Conservation (phyloP, 495 filamentous ascomycete genomes). For the Amorphotheca resinae region DNA sequence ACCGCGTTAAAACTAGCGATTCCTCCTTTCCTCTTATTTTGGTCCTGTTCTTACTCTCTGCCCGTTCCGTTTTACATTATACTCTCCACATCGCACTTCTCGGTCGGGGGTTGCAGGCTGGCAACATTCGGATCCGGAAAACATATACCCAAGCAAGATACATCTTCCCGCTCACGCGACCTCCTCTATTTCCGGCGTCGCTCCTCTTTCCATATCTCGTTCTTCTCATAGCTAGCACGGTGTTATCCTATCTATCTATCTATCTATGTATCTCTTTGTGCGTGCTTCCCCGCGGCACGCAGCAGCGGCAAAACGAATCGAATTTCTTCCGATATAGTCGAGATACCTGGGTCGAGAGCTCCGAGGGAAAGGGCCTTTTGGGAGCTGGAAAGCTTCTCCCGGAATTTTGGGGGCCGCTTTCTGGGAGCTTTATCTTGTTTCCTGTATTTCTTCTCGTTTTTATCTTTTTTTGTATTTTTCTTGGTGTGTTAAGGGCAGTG, state of each 20-base stretch:
- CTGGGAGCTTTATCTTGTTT: neutral
- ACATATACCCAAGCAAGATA: slow-evolving; percentile 21
- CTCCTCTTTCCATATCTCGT: neutral
- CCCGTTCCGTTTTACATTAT: slow-evolving; percentile 1
- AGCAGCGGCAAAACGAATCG: too few relatives aligned
- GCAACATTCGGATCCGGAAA: slow-evolving; percentile 3
- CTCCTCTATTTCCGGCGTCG: slow-evolving; percentile 4
- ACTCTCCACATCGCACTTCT: neutral
- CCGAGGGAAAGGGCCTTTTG: too few relatives aligned
- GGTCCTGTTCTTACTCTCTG: slow-evolving; percentile 4
- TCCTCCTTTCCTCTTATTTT: slow-evolving; percentile 1
- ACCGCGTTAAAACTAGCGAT: slow-evolving; percentile 1
- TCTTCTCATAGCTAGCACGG: neutral
- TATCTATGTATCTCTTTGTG: neutral
- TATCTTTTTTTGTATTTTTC: neutral
- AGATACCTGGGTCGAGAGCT: too few relatives aligned
- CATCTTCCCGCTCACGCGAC: slow-evolving; percentile 21
- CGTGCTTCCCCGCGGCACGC: neutral
- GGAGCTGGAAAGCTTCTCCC: too few relatives aligned
- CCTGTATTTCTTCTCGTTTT: neutral
- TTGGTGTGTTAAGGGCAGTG: slow-evolving; percentile 2
- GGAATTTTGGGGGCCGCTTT: too few relatives aligned
- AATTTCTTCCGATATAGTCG: too few relatives aligned
- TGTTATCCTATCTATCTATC: too few relatives aligned
- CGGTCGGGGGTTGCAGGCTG: slow-evolving; percentile 5